Evolutionary conservation across 2,329 filamentous ascomycete genomes (phyloP), one percentile per base, ranked within the genome.

Genomic region (Alternaria brassicicola): DNA sequence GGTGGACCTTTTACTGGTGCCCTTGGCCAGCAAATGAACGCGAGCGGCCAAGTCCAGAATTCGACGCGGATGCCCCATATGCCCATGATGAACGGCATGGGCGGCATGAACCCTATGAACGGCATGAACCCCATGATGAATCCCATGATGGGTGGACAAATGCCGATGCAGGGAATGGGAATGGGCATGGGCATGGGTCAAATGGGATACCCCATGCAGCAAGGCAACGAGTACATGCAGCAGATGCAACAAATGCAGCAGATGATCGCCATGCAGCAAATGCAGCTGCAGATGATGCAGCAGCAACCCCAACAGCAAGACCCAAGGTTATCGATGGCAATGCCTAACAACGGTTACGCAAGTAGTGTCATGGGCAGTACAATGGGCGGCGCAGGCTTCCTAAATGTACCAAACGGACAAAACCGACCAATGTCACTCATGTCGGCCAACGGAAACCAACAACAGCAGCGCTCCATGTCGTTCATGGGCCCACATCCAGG

Each of bases 211-310:
- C 90, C 94, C 68, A 84, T 93, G 39, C 88, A 93, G 66, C 89
- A 95, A 84, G 89, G 86, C 6, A 89, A 92, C 71, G 67, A 74
- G 72, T 64, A 67, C 73, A 92, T 95, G 89, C 92, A 96, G 88
- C 92, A 96, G 75, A 93, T 96, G 89, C 91, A 96, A 74, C 93
- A 75, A 38, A 73, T 73, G 65, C 72, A 76, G 55, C 72, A 74
- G 47, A 72, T 73, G 68, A 66, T 72, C 41, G 71, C 70, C 9
- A 71, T 73, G 62, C 72, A 74, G 46, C 71, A 74, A 48, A 69
- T 75, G 75, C 93, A 93, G 79, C 93, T 96, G 88, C 90, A 68
- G 54, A 70, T 74, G 54, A 74, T 74, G 66, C 68, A 71, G 69
- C 73, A 75, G 59, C 73, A 73, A 55, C 66, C 66, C 25, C 68